These are phyloP conservation scores for Curvularia sp. DNA, from an alignment of 2,329 filamentous ascomycete genomes.

Conservation along the genomic window DNA sequence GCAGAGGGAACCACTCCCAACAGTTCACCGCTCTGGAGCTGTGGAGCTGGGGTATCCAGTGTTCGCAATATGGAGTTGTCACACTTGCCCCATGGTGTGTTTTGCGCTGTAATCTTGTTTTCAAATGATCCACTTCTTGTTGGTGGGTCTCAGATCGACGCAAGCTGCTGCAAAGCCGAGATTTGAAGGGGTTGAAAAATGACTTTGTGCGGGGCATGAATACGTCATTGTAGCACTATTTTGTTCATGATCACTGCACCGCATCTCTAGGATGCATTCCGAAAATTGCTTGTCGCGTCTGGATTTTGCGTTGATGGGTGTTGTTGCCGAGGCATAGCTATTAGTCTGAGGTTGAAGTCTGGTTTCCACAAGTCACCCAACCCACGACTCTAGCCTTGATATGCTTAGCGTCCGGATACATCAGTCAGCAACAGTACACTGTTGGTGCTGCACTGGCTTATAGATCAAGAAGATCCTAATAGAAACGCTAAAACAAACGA, in stretches of 20 bases:
- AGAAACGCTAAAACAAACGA: no score
- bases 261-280: background rate
- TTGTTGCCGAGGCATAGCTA: background rate
- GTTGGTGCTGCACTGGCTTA: background rate
- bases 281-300: background rate
- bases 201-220: background rate
- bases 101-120: conserved; percentile 7
- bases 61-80: conserved; percentile 10
- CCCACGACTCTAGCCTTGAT: background rate
- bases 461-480: no score
- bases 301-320: background rate
- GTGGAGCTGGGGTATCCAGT: conserved; percentile 13
- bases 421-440: background rate
- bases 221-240: background rate
- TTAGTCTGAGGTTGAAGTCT: background rate
- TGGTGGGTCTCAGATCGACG: conserved; percentile 26
- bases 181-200: conserved; percentile 18
- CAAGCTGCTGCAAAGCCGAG: conserved; percentile 26
- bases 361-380: background rate
- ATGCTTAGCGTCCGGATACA: background rate
- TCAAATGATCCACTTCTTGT: conserved; percentile 13
- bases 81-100: conserved; percentile 24
- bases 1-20: conserved; percentile 19
- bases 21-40: conserved; percentile 21
- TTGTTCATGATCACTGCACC: background rate